Conservation (phyloP, 2,329 filamentous ascomycete species). For the Colletotrichum sansevieriae region DNA sequence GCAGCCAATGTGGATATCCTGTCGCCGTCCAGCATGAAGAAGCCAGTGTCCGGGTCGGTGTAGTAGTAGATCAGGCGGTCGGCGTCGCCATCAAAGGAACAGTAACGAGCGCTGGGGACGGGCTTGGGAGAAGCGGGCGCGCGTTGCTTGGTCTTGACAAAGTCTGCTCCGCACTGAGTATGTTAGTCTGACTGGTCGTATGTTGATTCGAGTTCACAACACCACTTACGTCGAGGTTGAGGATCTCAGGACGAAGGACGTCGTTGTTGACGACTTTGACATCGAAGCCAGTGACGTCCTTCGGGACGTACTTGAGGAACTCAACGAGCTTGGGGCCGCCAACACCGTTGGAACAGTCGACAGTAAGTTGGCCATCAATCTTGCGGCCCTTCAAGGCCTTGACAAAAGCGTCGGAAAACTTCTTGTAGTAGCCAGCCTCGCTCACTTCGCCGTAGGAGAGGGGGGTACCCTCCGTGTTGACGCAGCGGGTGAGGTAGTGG, state of each 20-base stretch:
- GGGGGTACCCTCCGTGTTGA: constrained; percentile 91
- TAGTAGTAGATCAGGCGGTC: constrained; percentile 98
- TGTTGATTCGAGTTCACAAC: neutral
- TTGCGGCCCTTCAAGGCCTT: constrained; percentile 83
- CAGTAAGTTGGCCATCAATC: constrained; percentile 79
- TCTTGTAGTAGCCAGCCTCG: constrained; percentile 95
- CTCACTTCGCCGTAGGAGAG: constrained; percentile 90
- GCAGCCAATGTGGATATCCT: constrained; percentile 95
- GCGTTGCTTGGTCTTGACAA: constrained; percentile 95
- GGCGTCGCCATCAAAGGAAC: constrained; percentile 94
- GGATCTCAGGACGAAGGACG: constrained; percentile 86
- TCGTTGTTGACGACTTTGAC: constrained; percentile 94
- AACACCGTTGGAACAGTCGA: constrained; percentile 97
- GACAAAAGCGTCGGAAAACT: constrained; percentile 87
- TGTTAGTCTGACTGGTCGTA: constrained; percentile 18
- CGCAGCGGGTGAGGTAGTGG: constrained; percentile 94
- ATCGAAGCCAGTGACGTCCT: constrained; percentile 77
- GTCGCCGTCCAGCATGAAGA: constrained; percentile 95
- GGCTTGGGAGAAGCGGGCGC: constrained; percentile 87
- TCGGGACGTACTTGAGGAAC: constrained; percentile 84
- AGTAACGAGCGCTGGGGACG: constrained; percentile 81
- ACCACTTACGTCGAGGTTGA: constrained; percentile 84
- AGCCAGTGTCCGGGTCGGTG: constrained; percentile 82
- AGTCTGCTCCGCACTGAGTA: constrained; percentile 89
- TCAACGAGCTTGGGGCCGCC: constrained; percentile 91